phyloP scores from a whole-genome alignment of 2,329 filamentous ascomycete genomes.

The Fusarium lyarnte region DNA sequence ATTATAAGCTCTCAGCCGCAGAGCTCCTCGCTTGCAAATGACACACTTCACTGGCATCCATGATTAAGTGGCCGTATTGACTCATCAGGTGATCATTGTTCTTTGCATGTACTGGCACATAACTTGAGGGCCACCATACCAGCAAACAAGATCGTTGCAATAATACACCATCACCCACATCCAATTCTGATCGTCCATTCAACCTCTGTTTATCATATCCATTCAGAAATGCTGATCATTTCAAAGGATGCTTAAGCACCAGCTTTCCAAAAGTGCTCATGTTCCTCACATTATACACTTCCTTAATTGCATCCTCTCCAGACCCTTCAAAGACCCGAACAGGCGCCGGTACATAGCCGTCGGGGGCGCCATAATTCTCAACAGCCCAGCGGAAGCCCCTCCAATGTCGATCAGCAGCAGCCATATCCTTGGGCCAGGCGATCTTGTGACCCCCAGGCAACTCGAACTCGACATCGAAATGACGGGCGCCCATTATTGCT shows the following conservation, averaged over 20 bases:
- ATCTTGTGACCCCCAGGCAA: background rate
- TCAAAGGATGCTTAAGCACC: background rate
- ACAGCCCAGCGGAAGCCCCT: background rate
- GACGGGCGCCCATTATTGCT: background rate
- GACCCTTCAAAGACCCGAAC: background rate
- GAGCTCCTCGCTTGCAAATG: too few relatives aligned
- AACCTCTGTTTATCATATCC: too few relatives aligned
- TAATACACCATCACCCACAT: too few relatives aligned
- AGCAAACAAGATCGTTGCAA: too few relatives aligned
- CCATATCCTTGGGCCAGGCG: background rate
- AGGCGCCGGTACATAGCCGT: background rate
- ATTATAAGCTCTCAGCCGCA: too few relatives aligned
- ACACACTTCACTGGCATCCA: too few relatives aligned
- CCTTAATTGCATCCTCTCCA: background rate
- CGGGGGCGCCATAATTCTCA: background rate
- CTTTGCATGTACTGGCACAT: too few relatives aligned
- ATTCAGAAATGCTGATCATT: background rate
- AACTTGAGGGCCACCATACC: too few relatives aligned
- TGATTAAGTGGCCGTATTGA: too few relatives aligned
- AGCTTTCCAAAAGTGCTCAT: background rate
- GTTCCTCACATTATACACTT: background rate
- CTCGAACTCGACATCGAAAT: background rate
- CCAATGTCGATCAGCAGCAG: background rate
- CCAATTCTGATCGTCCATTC: too few relatives aligned
- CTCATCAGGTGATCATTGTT: too few relatives aligned